A percentile compares a stretch with the other conserved stretches of the same genome.
Evolutionary conservation across 2,329 filamentous ascomycete species (phyloP).

Genomic region (Albifimbria verrucaria): DNA sequence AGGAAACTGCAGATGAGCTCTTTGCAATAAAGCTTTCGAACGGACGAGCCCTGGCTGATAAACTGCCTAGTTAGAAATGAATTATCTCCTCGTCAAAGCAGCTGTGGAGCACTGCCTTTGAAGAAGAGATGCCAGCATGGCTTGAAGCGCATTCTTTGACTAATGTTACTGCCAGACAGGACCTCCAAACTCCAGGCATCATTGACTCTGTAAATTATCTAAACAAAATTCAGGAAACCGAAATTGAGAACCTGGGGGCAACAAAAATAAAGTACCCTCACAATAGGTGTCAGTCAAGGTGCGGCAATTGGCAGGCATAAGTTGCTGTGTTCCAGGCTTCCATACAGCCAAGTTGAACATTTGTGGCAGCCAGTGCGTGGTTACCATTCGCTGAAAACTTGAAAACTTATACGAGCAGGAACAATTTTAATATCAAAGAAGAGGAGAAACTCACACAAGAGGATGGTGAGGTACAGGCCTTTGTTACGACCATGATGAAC

Average conservation of each 20-base stretch:
- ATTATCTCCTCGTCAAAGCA: background rate
- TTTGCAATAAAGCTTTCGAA: background rate
- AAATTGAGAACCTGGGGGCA: constrained; percentile 25
- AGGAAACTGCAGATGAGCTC: background rate
- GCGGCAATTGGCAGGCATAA: constrained; percentile 38
- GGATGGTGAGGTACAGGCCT: background rate
- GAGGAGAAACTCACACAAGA: background rate
- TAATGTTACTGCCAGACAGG: constrained; percentile 29
- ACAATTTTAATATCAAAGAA: background rate
- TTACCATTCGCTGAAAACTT: constrained; percentile 39
- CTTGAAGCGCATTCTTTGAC: constrained; percentile 42
- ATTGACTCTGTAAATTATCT: constrained; percentile 33
- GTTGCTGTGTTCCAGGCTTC: constrained; percentile 26
- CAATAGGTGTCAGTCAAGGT: constrained; percentile 48
- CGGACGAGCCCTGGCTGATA: background rate
- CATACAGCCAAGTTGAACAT: constrained; percentile 26
- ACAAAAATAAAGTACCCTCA: constrained; percentile 16
- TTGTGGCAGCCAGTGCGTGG: constrained; percentile 49
- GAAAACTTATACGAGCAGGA: background rate
- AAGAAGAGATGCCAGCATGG: constrained; percentile 30
- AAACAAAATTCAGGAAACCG: constrained; percentile 28
- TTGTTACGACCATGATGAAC: constrained; percentile 4
- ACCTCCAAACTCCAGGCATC: constrained; percentile 35
- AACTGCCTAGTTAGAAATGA: background rate
- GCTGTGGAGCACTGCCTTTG: background rate